Evolutionary conservation across 2,329 filamentous ascomycete species (phyloP).

Genomic region (Alternaria sp.): DNA sequence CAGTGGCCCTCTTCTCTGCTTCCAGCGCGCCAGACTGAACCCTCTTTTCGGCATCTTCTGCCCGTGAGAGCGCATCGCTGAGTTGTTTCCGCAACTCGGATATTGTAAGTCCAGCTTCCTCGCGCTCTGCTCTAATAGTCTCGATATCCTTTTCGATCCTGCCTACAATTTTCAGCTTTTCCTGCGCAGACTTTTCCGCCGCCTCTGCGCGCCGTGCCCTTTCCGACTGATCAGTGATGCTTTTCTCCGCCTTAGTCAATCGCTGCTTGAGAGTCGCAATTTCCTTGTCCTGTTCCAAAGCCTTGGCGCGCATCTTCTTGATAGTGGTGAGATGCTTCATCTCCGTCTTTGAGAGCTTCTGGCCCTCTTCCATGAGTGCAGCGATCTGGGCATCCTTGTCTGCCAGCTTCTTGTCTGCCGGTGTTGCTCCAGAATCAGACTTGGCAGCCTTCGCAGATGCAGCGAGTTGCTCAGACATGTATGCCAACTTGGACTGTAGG

Average conservation of each 20-base stretch:
- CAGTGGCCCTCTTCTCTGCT: constrained; percentile 65
- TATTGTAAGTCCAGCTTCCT: constrained; percentile 70
- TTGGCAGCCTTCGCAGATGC: constrained; percentile 77
- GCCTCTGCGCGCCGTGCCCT: constrained; percentile 68
- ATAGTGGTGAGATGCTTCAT: constrained; percentile 83
- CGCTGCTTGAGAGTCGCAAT: constrained; percentile 64
- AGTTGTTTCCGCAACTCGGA: constrained; percentile 74
- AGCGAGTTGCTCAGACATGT: constrained; percentile 80
- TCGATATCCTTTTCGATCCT: constrained; percentile 67
- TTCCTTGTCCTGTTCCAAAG: constrained; percentile 61
- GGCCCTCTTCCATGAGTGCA: constrained; percentile 88
- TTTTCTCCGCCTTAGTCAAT: constrained; percentile 71
- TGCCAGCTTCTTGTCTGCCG: constrained; percentile 76
- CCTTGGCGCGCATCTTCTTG: constrained; percentile 73
- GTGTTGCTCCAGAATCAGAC: constrained; percentile 33
- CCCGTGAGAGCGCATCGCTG: constrained; percentile 70
- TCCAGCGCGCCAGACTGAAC: constrained; percentile 73
- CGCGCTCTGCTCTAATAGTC: constrained; percentile 67
- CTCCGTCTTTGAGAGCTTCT: constrained; percentile 84
- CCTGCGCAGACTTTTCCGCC: constrained; percentile 63
- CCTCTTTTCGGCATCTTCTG: constrained; percentile 71
- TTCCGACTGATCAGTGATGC: constrained; percentile 67
- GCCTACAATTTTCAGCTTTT: constrained; percentile 61
- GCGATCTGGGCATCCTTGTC: constrained; percentile 93
- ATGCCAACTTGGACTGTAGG: constrained; percentile 88